Conservation (phyloP, 1,139 yeast genomes). For the Trichomonascaceae sp. region DNA sequence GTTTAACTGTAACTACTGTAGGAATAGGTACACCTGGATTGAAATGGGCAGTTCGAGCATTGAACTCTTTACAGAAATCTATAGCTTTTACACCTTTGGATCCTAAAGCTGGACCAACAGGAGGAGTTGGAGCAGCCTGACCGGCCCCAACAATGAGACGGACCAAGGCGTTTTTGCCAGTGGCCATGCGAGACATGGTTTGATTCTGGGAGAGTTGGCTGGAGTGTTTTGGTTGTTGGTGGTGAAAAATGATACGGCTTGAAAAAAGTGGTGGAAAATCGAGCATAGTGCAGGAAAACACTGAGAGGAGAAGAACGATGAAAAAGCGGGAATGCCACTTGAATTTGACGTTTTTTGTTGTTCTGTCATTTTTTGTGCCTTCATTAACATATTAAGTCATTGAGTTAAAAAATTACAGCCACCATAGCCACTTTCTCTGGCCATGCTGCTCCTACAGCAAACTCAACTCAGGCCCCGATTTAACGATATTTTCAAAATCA, state of each 20-base stretch:
- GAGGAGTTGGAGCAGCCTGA: constrained; percentile 98
- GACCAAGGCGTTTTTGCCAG: constrained; percentile 49
- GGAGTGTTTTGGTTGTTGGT: neutral
- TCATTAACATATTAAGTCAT: no score
- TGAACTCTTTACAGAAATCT: constrained; percentile 96
- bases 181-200: constrained; percentile 4
- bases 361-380: neutral
- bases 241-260: constrained; percentile 2
- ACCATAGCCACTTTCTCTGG: no score
- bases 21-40: constrained; percentile 89
- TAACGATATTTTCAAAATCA: no score
- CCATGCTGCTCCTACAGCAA: no score
- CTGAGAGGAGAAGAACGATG: neutral
- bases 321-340: neutral
- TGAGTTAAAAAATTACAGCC: no score
- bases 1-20: constrained; percentile 72
- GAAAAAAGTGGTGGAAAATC: neutral
- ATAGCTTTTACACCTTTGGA: constrained; percentile 98
- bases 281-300: no score
- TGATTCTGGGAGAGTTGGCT: neutral
- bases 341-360: neutral
- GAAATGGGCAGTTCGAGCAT: constrained; percentile 88
- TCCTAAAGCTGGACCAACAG: constrained; percentile 98
- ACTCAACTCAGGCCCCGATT: no score
- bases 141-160: constrained; percentile 97